Conservation (phyloP, 495 filamentous ascomycete genomes). For the Penicillium robsamsonii region DNA sequence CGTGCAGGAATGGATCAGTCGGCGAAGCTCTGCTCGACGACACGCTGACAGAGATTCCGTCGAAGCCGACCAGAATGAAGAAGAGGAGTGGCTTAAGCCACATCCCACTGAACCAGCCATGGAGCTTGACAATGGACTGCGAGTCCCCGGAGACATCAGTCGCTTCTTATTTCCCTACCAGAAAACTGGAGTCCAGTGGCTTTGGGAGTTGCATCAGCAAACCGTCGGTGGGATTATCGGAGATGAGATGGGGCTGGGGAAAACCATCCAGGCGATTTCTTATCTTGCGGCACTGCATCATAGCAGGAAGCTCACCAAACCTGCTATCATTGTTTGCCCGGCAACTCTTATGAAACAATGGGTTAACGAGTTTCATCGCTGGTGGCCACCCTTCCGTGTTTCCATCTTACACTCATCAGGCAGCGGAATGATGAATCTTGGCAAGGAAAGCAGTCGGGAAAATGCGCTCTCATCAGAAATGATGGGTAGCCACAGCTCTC, state of each 20-base stretch:
- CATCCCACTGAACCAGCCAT: conserved; percentile 77
- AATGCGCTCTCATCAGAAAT: conserved; percentile 52
- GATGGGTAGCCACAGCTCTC: conserved; percentile 30
- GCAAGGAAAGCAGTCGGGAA: conserved; percentile 67
- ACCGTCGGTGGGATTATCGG: conserved; percentile 91
- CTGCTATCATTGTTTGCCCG: conserved; percentile 84
- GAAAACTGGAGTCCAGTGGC: conserved; percentile 92
- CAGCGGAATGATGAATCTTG: conserved; percentile 87
- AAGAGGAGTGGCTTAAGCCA: conserved; percentile 79
- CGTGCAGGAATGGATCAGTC: conserved; percentile 68
- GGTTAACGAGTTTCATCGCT: conserved; percentile 96
- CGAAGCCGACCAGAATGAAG: conserved; percentile 25
- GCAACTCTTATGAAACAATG: conserved; percentile 94
- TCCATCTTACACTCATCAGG: conserved; percentile 94
- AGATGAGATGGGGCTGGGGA: conserved; percentile 97
- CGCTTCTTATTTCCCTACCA: conserved; percentile 92
- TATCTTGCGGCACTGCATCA: conserved; percentile 90
- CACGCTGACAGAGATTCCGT: conserved; percentile 34
- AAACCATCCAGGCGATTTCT: conserved; percentile 91
- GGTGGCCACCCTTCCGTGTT: conserved; percentile 95
- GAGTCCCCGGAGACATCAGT: conserved; percentile 86
- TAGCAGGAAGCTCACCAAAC: conserved; percentile 77
- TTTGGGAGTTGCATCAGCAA: conserved; percentile 89
- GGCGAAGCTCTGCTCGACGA: conserved; percentile 63
- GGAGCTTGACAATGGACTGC: conserved; percentile 68